Evolutionary conservation across 495 filamentous ascomycete species (phyloP), one percentile per base, ranked within the genome.

Genomic region (Annulohypoxylon maeteangense): DNA sequence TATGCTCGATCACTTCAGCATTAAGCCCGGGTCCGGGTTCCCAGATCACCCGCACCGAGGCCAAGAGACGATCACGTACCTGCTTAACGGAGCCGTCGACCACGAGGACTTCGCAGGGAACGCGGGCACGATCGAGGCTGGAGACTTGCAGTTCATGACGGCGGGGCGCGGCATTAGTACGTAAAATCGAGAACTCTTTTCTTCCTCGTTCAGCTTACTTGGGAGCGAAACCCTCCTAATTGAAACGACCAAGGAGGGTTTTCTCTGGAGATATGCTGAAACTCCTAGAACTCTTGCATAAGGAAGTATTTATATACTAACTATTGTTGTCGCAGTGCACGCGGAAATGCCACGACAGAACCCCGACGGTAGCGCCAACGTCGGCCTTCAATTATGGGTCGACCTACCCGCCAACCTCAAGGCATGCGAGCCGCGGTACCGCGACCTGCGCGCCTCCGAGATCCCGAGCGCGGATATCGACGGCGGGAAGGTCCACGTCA

Each of bases 91-190:
- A 57, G 92, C 86, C 0, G 90, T 97, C 63, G 95, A 98, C 82
- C 95, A 98, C 72, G 95, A 98, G 81, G 95, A 98, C 74, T 98
- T 98, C 65, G 91, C 93, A 1, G 95, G 95, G 2, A 90, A 96
- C 81, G 86, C 85, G 36, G 95, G 94, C 53, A 94, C 91, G 4
- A 95, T 99, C 68, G 86, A 91, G 55, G 79, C 90, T 0, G 95
- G 95, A 2, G 95, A 97, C 64, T 79, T 98, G 44, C 95, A 98
- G 76, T 98, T 98, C 87, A 98, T 98, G 95, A 98, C 95, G 0
- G 95, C 95, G 3, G 95, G 95, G 0, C 82, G 87, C 4, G 95
- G 95, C 5, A 97, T 98, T n/a, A n/a, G n/a, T n/a, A n/a, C n/a
- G n/a, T n/a, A n/a, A n/a, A n/a, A n/a, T n/a, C n/a, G n/a, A n/a